Base-by-base conservation (phyloP, 2,329 filamentous ascomycete species). In the Penicillium sp. region DNA sequence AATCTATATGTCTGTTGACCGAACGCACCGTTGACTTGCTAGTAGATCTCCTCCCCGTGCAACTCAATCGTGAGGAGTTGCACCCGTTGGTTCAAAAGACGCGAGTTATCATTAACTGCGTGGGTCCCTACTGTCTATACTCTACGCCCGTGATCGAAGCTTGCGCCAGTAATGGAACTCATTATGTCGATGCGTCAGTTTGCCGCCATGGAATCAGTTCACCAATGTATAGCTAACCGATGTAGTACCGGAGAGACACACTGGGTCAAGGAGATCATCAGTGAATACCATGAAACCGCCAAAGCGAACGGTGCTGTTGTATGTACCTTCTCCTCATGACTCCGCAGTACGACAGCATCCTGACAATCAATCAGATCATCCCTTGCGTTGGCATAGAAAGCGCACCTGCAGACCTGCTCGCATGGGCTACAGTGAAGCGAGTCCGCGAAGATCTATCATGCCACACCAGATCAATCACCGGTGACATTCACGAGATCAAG, bases 111-210 rank as follows among this genome's bases (percentile, higher is more conserved):
- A 75, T 84, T 62, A 82, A 78, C 42, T 79, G 77, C 12, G 73
- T 84, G 26, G 82, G 82, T 2, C 81, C 81, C 0, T 86, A 81
- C 63, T 75, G 79, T 68, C 68, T 77, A 46, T 82, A 83, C 64
- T 82, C 82, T n/a, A 77, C 77, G 31, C 77, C 78, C 0, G 79
- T 84, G 3, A 74, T 86, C 7, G 77, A 81, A 57, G 82, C 82
- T 6, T 85, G 82, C 61, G 81, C 79, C 3, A 72, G 76, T 45
- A 77, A 75, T 55, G 82, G 83, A 6, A 85, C 83, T 4, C 82
- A 85, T 63, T 85, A 85, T 59, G 66, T 85, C 47, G 83, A 85
- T 62, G 78, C 76, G 71, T 76, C 59, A 59, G 59, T 12, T 35
- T 29, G n/a, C n/a, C 34, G n/a, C 12, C 43, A 7, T 19, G 6